Base-by-base conservation (phyloP, 306 rosid genomes). In the Sphenostylis stenocarpa region DNA sequence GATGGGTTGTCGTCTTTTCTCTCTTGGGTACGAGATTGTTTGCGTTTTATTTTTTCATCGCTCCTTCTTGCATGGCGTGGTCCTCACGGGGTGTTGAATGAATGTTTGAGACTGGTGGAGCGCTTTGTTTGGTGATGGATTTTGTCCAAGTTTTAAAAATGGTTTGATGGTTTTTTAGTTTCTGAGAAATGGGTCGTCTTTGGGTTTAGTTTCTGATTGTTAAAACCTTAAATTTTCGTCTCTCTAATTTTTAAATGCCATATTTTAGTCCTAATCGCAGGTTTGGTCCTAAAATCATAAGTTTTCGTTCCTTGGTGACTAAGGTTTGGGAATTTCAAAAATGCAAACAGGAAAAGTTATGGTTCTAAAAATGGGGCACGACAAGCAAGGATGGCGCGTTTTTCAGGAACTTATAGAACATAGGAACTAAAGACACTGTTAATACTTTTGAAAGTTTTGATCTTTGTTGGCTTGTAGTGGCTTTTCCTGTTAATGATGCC, bases 61-160 rank as follows among this genome's bases (percentile, higher is more conserved):
- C 67, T 70, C 34, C 39, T 39, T 76, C 82, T 24, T 39, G 57
- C 57, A 34, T 80, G 83, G 57, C 76, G 45, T 69, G 81, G 26
- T 44, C 70, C 53, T 81, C 70, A 58, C 48, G 68, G 26, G 64
- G 38, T 51, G 62, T 63, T 69, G 75, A 26, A 63, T n/a, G 36
- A 44, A 9, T 34, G 28, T 39, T 58, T 78, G 52, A 58, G 72
- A 77, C 65, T 61, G 44, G 53, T 81, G 48, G 24, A 5, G 24
- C 7, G 48, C 23, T 81, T 76, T 26, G 57, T 14, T 67, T 57
- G 58, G 73, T 44, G 63, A 60, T 60, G 44, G 7, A 2, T n/a
- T 62, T 31, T 15, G 4, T 17, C 14, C 3, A 8, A 16, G 19
- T 55, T 47, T 76, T 34, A 9, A 47, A 5, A 60, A 29, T 60